A percentile compares a stretch with the other conserved stretches of the same genome.
phyloP scores from a whole-genome alignment of 179 eudicot species.

The Silene vulgaris region DNA sequence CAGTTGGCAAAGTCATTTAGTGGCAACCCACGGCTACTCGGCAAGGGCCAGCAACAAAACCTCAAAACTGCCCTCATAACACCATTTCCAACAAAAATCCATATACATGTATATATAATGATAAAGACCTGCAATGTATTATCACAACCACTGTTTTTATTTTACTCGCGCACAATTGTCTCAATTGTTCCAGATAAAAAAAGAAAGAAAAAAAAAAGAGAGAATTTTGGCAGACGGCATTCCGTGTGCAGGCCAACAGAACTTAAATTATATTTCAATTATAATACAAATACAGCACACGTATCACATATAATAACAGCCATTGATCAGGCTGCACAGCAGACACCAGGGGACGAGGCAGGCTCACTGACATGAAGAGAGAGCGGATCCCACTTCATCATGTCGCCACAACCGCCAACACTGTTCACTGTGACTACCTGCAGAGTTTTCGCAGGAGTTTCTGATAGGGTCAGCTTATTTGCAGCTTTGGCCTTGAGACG shows the following conservation, averaged over 20 bases:
- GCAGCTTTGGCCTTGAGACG: conserved; percentile 54
- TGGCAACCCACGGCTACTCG: too few species aligned
- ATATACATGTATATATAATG: too few species aligned
- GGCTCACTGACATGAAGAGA: conserved; percentile 32
- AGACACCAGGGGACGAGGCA: conserved; percentile 38
- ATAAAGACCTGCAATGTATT: not conserved
- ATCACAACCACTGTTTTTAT: conserved; percentile 13
- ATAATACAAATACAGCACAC: conserved; percentile 24
- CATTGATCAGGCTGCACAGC: conserved; percentile 31
- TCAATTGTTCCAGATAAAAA: conserved; percentile 11
- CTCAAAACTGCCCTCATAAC: not conserved
- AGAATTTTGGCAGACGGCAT: not conserved
- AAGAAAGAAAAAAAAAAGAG: not conserved
- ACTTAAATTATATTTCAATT: conserved; percentile 2
- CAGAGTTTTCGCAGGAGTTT: conserved; percentile 21
- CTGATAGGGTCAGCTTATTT: conserved; percentile 22
- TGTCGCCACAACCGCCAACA: conserved; percentile 34
- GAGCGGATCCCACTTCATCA: conserved; percentile 42
- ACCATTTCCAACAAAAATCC: not conserved
- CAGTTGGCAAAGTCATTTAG: too few species aligned
- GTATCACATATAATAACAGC: not conserved
- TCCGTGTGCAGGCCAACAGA: conserved; percentile 10
- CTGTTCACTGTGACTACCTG: conserved; percentile 27
- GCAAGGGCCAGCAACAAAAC: not conserved
- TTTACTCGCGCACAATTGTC: conserved; percentile 18